Percentiles rank a stretch among this genome's conserved stretches.
These are phyloP conservation scores for Mortierella sp. DNA, from an alignment of 371 early-diverging fungal genomes.

Conservation along the genomic window DNA sequence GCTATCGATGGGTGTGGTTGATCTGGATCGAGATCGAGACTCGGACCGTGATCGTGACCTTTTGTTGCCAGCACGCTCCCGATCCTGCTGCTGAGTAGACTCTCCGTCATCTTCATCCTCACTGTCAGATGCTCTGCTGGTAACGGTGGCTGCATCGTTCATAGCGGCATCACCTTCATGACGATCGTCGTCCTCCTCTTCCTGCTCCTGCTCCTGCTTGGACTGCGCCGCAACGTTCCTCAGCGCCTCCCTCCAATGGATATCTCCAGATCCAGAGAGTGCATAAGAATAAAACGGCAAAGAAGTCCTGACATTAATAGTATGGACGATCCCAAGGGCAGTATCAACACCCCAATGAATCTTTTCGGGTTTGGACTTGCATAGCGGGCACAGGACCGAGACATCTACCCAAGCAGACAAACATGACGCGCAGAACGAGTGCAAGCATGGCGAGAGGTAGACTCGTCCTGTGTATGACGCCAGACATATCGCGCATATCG, in stretches of 20 bases:
- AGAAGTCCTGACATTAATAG: slow-evolving; percentile 22
- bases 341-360: slow-evolving; percentile 53
- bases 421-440: slow-evolving; percentile 75
- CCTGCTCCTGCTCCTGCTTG: background rate
- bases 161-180: background rate
- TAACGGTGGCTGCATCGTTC: background rate
- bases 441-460: slow-evolving; percentile 71
- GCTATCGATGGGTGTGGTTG: slow-evolving; percentile 50
- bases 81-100: background rate
- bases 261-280: background rate
- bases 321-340: slow-evolving; percentile 30
- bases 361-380: slow-evolving; percentile 58
- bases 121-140: background rate
- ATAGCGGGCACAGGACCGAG: slow-evolving; percentile 69
- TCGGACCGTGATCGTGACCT: slow-evolving; percentile 12
- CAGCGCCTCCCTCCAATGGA: background rate
- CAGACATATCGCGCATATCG: slow-evolving; percentile 73
- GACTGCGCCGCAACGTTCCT: background rate
- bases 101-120: background rate
- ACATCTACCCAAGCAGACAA: slow-evolving; percentile 73
- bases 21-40: slow-evolving; percentile 33
- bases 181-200: background rate
- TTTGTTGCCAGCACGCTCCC: background rate
- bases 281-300: background rate
- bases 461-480: slow-evolving; percentile 63